Conservation (phyloP, 2,329 filamentous ascomycete genomes). For the Verticillium nonalfalfae region DNA sequence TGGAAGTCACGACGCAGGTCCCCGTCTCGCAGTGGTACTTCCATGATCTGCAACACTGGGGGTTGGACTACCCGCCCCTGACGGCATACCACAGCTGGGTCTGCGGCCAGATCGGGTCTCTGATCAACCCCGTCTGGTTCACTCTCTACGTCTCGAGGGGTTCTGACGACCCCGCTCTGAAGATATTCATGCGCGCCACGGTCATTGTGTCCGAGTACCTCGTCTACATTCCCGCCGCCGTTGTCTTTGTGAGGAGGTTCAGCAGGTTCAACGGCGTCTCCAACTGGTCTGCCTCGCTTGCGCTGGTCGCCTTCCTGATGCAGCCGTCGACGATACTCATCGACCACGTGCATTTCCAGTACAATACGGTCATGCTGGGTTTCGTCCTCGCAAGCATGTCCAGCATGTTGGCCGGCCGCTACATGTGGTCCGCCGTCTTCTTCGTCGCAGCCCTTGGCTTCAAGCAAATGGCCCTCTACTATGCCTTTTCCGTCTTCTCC, state of each 20-base stretch:
- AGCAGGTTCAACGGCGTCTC: conserved; percentile 70
- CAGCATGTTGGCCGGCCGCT: conserved; percentile 77
- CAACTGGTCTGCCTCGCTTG: conserved; percentile 76
- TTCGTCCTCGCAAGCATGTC: conserved; percentile 82
- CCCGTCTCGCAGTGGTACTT: conserved; percentile 97
- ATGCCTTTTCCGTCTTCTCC: conserved; percentile 86
- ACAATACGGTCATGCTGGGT: conserved; percentile 98
- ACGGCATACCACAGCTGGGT: conserved; percentile 98
- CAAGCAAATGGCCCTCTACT: conserved; percentile 99
- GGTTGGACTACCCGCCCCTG: conserved; percentile 92
- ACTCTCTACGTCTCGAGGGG: conserved; percentile 77
- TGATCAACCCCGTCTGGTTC: conserved; percentile 83
- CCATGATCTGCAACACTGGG: conserved; percentile 95
- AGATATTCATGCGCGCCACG: conserved; percentile 93
- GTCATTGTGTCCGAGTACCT: conserved; percentile 89
- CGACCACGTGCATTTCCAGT: conserved; percentile 95
- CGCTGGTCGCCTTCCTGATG: conserved; percentile 84
- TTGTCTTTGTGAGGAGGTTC: conserved; percentile 80
- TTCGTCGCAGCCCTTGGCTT: conserved; percentile 93
- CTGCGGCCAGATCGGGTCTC: conserved; percentile 75
- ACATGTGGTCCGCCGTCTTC: conserved; percentile 85
- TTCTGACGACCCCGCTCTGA: conserved; percentile 69
- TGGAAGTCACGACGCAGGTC: conserved; percentile 88
- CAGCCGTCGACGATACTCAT: conserved; percentile 87
- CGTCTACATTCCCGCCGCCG: conserved; percentile 75